phyloP scores from a whole-genome alignment of 2,329 filamentous ascomycete species.

The Westerdykella ornata region DNA sequence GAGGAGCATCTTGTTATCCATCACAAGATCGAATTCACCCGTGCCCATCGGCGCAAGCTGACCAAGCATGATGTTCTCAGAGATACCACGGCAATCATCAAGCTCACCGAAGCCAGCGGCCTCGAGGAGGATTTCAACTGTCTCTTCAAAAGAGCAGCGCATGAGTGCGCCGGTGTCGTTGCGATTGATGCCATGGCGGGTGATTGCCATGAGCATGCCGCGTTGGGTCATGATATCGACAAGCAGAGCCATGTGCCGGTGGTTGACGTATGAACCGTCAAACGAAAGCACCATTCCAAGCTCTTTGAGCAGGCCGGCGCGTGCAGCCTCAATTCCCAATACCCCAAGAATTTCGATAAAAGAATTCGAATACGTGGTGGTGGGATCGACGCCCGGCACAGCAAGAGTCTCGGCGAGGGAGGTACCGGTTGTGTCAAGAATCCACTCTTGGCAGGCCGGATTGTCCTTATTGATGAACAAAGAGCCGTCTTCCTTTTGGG shows the following conservation, averaged over 20 bases:
- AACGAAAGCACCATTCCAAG: conserved; percentile 91
- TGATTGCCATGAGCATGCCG: conserved; percentile 90
- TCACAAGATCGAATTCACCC: conserved; percentile 85
- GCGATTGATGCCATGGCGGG: conserved; percentile 96
- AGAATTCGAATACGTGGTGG: conserved; percentile 86
- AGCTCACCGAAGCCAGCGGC: conserved; percentile 91
- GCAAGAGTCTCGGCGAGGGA: conserved; percentile 76
- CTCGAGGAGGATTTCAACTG: conserved; percentile 94
- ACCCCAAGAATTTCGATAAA: conserved; percentile 91
- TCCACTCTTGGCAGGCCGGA: conserved; percentile 79
- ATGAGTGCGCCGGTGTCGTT: conserved; percentile 96
- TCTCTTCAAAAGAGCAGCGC: conserved; percentile 99
- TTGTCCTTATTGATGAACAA: conserved; percentile 69
- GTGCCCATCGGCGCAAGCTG: conserved; percentile 97
- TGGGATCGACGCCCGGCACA: conserved; percentile 81
- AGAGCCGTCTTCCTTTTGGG: conserved; percentile 65
- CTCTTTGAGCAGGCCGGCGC: conserved; percentile 78
- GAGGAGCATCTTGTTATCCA: conserved; percentile 93
- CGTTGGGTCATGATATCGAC: conserved; percentile 98
- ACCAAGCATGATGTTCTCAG: conserved; percentile 96
- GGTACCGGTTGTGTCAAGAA: conserved; percentile 89
- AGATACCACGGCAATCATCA: conserved; percentile 96
- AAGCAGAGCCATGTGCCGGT: conserved; percentile 89
- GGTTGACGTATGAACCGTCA: conserved; percentile 98
- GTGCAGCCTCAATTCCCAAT: conserved; percentile 92